phyloP scores from a whole-genome alignment of 352 stramenopile species.

The Thalassiosira mediterranea region DNA sequence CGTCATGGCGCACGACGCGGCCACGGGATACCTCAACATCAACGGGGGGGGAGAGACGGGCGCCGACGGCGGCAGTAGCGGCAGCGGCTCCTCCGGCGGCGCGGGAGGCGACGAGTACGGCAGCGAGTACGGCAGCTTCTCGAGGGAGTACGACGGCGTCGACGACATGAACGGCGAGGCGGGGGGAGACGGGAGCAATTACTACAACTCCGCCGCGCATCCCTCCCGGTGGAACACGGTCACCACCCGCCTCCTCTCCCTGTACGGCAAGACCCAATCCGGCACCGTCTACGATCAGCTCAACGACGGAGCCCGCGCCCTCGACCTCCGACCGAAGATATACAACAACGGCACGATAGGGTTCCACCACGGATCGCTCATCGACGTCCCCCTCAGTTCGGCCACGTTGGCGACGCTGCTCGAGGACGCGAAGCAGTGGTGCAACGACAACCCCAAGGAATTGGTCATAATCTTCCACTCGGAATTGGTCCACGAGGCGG shows the following conservation, averaged over 20 bases:
- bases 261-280: conserved; percentile 74
- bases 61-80: neutral
- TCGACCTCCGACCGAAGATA: conserved; percentile 72
- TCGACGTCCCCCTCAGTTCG: conserved; percentile 54
- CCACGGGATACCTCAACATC: conserved; percentile 67
- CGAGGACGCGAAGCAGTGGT: conserved; percentile 63
- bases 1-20: conserved; percentile 72
- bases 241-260: conserved; percentile 22
- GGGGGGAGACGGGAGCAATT: neutral
- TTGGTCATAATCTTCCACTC: conserved; percentile 70
- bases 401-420: conserved; percentile 51
- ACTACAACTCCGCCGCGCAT: neutral
- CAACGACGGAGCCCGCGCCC: conserved; percentile 63
- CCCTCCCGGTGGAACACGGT: conserved; percentile 19
- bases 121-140: neutral
- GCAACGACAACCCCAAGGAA: conserved; percentile 66
- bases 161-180: neutral
- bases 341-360: conserved; percentile 66
- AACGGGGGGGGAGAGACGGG: neutral
- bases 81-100: too few species aligned
- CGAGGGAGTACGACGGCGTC: conserved; percentile 8
- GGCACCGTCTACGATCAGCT: conserved; percentile 68
- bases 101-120: neutral
- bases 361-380: conserved; percentile 65
- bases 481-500: conserved; percentile 58